phyloP scores from a whole-genome alignment of 768 basidiomycete species.

The Podaxis sp. region DNA sequence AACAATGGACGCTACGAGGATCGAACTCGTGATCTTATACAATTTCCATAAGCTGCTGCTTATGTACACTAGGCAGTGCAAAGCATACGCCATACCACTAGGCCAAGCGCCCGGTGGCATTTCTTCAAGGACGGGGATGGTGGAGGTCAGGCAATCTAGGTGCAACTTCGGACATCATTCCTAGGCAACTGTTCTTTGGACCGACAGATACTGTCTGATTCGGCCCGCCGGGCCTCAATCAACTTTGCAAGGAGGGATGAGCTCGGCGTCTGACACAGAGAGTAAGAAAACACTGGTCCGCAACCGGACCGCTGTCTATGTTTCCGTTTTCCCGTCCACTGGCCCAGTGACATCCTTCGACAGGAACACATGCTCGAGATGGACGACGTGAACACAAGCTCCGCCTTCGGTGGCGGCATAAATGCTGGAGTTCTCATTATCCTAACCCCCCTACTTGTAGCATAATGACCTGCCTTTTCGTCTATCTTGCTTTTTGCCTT shows the following conservation, averaged over 20 bases:
- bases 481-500: background rate
- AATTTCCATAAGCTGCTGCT: constrained; percentile 1
- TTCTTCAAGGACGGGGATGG: too few species aligned
- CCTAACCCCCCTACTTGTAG: background rate
- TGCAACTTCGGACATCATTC: too few species aligned
- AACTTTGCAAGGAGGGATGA: background rate
- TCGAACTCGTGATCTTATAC: constrained; percentile 15
- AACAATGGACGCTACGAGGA: constrained; percentile 12
- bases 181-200: too few species aligned
- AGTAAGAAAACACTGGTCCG: background rate
- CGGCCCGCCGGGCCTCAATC: too few species aligned
- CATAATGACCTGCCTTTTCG: background rate
- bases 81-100: constrained; percentile 15
- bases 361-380: background rate
- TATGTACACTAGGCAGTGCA: background rate
- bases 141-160: too few species aligned
- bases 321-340: background rate
- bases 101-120: constrained; percentile 3
- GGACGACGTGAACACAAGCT: background rate
- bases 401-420: background rate
- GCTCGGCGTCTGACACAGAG: background rate
- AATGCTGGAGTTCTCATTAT: background rate
- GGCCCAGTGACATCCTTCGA: background rate
- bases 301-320: background rate
- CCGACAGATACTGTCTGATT: background rate